Conservation (phyloP, 345 rosid species). For the Citrus maxima region DNA sequence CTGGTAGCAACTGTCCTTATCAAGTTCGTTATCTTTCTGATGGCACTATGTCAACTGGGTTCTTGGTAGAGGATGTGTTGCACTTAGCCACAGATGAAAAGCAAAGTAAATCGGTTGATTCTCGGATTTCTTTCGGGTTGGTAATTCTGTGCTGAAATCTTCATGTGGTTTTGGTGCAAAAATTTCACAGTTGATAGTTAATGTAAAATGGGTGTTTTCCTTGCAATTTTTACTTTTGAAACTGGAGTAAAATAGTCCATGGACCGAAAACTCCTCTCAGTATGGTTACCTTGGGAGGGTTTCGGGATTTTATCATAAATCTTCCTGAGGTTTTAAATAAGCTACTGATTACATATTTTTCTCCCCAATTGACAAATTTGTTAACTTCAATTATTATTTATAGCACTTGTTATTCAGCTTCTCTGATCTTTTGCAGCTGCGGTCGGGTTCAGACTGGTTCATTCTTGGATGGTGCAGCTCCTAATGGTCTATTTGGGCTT, state of each 20-base stretch:
- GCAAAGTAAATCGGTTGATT: constrained; percentile 34
- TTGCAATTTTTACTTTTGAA: not conserved
- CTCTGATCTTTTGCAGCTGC: constrained; percentile 55
- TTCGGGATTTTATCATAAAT: not conserved
- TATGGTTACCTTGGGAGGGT: not conserved
- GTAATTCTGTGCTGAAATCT: constrained; percentile 7
- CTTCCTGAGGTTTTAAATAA: not conserved
- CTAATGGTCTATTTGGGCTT: constrained; percentile 95
- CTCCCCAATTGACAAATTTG: not conserved
- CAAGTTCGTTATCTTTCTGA: constrained; percentile 63
- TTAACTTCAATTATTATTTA: not conserved
- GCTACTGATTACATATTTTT: not conserved
- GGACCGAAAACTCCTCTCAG: not conserved
- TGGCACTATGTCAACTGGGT: constrained; percentile 67
- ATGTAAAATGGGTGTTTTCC: not conserved
- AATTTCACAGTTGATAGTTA: not conserved
- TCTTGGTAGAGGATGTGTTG: constrained; percentile 62
- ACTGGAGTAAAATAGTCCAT: not conserved
- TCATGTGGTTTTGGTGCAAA: not conserved
- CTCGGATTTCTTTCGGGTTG: constrained; percentile 67
- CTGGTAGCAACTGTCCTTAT: constrained; percentile 57
- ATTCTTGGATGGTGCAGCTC: constrained; percentile 84
- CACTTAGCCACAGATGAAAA: constrained; percentile 49
- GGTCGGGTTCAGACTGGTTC: constrained; percentile 85
- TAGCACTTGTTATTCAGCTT: constrained; percentile 3